A percentile compares a stretch with the other conserved stretches of the same genome.
Evolutionary conservation across 768 basidiomycete species (phyloP).

Genomic region (Termitomyces eurrhizus): DNA sequence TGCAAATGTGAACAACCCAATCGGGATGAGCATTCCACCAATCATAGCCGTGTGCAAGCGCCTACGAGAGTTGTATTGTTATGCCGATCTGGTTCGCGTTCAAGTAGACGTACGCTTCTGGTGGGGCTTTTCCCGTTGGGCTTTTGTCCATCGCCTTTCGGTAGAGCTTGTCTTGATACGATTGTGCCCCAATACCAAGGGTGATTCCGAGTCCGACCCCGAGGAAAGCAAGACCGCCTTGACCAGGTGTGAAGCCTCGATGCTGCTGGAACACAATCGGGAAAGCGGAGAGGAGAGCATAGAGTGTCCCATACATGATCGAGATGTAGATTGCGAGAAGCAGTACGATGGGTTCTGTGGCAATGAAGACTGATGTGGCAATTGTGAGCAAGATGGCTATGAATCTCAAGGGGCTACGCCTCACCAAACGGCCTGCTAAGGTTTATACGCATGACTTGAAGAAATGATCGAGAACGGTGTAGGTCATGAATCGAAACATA

Average conservation of each 20-base stretch:
- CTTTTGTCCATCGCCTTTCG: constrained; percentile 44
- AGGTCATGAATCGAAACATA: constrained; percentile 52
- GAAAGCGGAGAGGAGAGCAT: constrained; percentile 61
- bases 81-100: neutral
- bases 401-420: constrained; percentile 16
- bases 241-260: constrained; percentile 47
- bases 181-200: constrained; percentile 46
- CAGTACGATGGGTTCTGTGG: constrained; percentile 62
- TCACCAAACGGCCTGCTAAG: constrained; percentile 53
- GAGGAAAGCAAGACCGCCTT: constrained; percentile 59
- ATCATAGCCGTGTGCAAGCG: constrained; percentile 57
- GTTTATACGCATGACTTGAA: constrained; percentile 41
- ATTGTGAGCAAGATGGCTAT: neutral
- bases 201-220: constrained; percentile 59
- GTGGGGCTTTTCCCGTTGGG: constrained; percentile 46
- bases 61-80: constrained; percentile 23
- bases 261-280: constrained; percentile 56
- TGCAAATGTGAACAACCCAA: constrained; percentile 66
- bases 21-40: constrained; percentile 48
- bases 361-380: constrained; percentile 42
- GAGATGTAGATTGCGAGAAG: constrained; percentile 55
- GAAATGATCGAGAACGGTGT: constrained; percentile 36
- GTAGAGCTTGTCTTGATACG: constrained; percentile 53
- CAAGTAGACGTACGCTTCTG: constrained; percentile 47
- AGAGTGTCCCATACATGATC: constrained; percentile 59